Evolutionary conservation across 2,329 filamentous ascomycete genomes (phyloP).

Genomic region (Cladosporium austrohemisphaericum): DNA sequence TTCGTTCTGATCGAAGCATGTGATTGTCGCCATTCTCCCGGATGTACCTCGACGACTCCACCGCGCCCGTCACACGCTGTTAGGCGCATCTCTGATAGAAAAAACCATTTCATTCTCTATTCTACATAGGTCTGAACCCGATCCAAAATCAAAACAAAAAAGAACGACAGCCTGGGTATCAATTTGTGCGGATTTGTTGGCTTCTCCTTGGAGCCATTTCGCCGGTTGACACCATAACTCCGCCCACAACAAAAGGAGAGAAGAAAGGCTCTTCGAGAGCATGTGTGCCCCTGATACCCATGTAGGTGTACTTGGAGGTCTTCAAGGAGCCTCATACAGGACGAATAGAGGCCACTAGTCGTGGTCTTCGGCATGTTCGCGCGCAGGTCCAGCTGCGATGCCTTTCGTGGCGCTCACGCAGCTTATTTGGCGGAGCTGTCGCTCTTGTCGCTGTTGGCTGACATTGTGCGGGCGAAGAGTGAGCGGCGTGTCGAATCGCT

Average conservation of each 20-base stretch:
- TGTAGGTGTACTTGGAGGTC: not conserved
- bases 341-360: too few species aligned
- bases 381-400: constrained; percentile 8
- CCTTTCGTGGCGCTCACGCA: not conserved
- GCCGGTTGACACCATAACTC: constrained; percentile 3
- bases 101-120: too few species aligned
- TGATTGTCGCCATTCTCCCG: too few species aligned
- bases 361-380: too few species aligned
- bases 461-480: constrained; percentile 13
- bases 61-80: too few species aligned
- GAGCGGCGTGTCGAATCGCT: constrained; percentile 13
- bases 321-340: too few species aligned
- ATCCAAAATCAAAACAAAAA: not conserved
- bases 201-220: constrained; percentile 1
- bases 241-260: not conserved
- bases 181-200: constrained; percentile 10
- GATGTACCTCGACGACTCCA: too few species aligned
- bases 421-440: not conserved
- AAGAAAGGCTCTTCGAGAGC: not conserved
- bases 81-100: too few species aligned
- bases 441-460: constrained; percentile 7
- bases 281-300: not conserved
- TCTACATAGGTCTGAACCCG: too few species aligned
- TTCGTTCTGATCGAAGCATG: too few species aligned
- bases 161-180: constrained; percentile 11